Conservation (phyloP, 768 basidiomycete genomes). For the Leccinum disarticulatum region DNA sequence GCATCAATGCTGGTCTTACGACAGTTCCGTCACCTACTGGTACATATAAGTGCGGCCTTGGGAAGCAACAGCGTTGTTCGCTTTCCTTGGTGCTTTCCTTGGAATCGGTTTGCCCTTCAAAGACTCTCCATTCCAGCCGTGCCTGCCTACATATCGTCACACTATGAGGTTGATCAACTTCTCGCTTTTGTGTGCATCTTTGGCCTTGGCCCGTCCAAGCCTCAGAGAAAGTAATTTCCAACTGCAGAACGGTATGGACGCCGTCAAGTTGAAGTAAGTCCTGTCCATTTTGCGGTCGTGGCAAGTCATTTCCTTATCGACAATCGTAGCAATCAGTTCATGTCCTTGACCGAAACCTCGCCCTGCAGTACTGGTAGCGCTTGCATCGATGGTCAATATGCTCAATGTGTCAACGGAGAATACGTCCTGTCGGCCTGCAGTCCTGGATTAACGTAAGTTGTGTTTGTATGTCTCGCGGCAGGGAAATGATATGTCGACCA, state of each 20-base stretch:
- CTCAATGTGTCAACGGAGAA: conserved; percentile 53
- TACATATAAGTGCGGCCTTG: background rate
- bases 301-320: conserved; percentile 52
- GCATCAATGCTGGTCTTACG: background rate
- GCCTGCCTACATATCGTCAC: background rate
- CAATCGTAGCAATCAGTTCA: conserved; percentile 17
- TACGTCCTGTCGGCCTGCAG: conserved; percentile 29
- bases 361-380: conserved; percentile 43
- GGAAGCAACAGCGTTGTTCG: background rate
- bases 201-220: conserved; percentile 38
- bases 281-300: conserved; percentile 42
- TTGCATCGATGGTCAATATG: conserved; percentile 50
- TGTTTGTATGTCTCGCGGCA: background rate
- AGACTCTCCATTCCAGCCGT: background rate
- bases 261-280: conserved; percentile 43
- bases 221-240: conserved; percentile 33
- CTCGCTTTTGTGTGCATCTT: conserved; percentile 22
- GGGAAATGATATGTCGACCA: background rate
- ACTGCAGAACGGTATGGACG: conserved; percentile 42
- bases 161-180: background rate
- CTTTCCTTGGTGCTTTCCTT: background rate
- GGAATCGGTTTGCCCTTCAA: background rate
- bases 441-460: conserved; percentile 20
- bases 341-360: conserved; percentile 25
- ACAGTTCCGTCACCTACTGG: background rate